Conservation (phyloP, 495 filamentous ascomycete species). For the Platismatia glauca region DNA sequence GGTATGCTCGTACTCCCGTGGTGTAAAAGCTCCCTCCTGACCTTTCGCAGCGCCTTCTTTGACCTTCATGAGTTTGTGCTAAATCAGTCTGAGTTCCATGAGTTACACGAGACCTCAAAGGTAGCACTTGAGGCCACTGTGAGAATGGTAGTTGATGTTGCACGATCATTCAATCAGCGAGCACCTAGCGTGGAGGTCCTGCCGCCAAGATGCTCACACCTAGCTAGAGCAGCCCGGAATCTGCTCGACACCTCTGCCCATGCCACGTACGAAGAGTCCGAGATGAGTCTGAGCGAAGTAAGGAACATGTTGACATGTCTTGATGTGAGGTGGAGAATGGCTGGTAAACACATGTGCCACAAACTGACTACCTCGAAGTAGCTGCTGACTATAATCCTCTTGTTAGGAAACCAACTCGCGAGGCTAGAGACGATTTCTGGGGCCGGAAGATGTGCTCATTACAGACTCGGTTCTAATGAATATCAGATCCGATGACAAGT, state of each 20-base stretch:
- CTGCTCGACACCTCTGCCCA: not conserved
- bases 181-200: not conserved
- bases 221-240: not conserved
- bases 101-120: not conserved
- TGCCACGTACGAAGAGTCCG: not conserved
- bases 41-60: not conserved
- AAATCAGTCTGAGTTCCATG: not conserved
- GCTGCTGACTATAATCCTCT: not conserved
- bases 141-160: constrained; percentile 6
- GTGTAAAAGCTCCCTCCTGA: not conserved
- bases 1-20: not conserved
- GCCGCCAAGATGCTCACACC: constrained; percentile 1
- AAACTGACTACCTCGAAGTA: not conserved
- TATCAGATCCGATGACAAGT: no score
- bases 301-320: not conserved
- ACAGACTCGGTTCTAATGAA: no score
- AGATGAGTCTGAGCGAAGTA: not conserved
- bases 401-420: not conserved
- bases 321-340: not conserved
- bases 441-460: not conserved
- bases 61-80: not conserved
- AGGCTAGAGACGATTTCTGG: not conserved
- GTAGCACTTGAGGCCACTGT: not conserved
- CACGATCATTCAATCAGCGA: constrained; percentile 5
- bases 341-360: not conserved